Evolutionary conservation across 225 moss, liverwort and hornwort species (phyloP).

Genomic region (Lunularia cruciata): DNA sequence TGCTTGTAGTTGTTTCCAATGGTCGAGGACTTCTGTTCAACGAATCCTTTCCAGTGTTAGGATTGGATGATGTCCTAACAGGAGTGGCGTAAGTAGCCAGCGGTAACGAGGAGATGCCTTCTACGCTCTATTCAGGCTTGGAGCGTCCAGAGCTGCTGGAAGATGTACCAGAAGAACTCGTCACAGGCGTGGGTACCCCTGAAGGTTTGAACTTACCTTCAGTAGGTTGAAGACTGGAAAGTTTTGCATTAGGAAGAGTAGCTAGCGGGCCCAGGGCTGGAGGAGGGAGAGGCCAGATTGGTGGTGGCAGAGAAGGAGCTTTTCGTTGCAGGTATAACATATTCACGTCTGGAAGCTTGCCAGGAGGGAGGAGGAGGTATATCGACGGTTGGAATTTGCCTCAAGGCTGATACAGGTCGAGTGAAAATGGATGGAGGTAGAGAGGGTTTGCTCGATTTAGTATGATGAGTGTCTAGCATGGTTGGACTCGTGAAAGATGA

Average conservation of each 20-base stretch:
- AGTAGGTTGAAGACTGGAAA: neutral
- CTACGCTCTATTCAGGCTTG: no score
- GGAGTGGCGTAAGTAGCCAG: no score
- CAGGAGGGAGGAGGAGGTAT: neutral
- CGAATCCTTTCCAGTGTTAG: neutral
- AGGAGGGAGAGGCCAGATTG: slow-evolving; percentile 18
- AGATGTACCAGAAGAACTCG: neutral
- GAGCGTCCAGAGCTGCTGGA: neutral
- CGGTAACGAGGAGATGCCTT: no score
- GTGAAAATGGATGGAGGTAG: neutral
- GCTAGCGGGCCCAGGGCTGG: no score
- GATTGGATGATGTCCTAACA: neutral
- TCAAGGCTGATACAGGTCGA: neutral
- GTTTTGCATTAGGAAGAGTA: neutral
- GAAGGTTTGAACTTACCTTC: neutral
- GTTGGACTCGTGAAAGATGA: neutral
- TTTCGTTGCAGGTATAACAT: no score
- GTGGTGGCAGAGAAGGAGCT: slow-evolving; percentile 1
- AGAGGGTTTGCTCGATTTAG: neutral
- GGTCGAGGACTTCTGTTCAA: neutral
- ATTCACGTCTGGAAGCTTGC: neutral
- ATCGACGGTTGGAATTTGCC: neutral
- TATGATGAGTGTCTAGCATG: neutral
- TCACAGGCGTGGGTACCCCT: neutral
- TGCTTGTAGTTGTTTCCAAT: neutral